phyloP scores from a whole-genome alignment of 2,329 filamentous ascomycete genomes.

The Microsporum canis region DNA sequence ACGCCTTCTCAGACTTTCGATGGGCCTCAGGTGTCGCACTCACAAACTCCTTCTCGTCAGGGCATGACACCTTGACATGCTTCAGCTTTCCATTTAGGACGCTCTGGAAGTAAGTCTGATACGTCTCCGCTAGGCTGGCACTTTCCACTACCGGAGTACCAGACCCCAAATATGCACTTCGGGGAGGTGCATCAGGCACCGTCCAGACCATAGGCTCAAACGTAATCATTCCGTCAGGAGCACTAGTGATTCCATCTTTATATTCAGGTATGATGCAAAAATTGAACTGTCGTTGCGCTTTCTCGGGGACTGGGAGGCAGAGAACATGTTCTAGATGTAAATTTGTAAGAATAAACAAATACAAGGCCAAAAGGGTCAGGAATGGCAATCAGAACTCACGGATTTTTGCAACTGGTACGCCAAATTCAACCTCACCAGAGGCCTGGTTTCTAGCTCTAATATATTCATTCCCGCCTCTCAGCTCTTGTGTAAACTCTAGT shows the following conservation, averaged over 20 bases:
- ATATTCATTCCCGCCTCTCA: slow-evolving; percentile 19
- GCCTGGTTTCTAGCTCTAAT: slow-evolving; percentile 41
- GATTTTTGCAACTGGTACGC: slow-evolving; percentile 39
- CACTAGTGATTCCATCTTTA: slow-evolving; percentile 38
- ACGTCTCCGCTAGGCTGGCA: slow-evolving; percentile 36
- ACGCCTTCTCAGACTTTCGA: slow-evolving; percentile 52
- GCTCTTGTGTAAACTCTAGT: slow-evolving; percentile 42
- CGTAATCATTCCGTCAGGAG: slow-evolving; percentile 31
- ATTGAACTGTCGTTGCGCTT: slow-evolving; percentile 51
- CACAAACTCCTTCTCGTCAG: slow-evolving; percentile 47
- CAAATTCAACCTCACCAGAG: slow-evolving; percentile 44
- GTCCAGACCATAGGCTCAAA: slow-evolving; percentile 51
- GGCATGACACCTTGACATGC: slow-evolving; percentile 40
- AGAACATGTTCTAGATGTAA: slow-evolving; percentile 41
- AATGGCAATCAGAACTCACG: slow-evolving; percentile 27
- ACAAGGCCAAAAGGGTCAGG: background rate
- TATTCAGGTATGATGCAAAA: slow-evolving; percentile 49
- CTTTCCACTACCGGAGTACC: slow-evolving; percentile 32
- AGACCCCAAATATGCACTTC: slow-evolving; percentile 33
- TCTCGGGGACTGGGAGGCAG: slow-evolving; percentile 53
- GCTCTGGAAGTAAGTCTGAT: slow-evolving; percentile 33
- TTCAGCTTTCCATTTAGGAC: slow-evolving; percentile 41
- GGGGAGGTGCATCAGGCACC: slow-evolving; percentile 43
- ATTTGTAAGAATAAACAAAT: background rate
- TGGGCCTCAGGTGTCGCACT: slow-evolving; percentile 50